Conservation (phyloP, 495 filamentous ascomycete genomes). For the Talaromyces stipitatus region DNA sequence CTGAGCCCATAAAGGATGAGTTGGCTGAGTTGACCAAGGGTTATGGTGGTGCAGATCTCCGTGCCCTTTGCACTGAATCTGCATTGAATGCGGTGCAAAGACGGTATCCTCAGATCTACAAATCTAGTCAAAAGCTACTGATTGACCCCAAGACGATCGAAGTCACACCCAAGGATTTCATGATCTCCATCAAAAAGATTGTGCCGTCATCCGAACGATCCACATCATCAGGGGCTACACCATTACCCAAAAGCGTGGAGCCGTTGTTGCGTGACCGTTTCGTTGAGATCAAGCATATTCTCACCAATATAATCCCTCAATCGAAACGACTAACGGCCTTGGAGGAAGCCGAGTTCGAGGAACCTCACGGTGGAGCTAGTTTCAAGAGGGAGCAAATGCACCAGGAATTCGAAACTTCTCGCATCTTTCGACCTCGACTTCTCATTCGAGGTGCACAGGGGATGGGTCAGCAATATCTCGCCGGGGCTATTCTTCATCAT, state of each 20-base stretch:
- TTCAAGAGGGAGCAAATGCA: conserved; percentile 80
- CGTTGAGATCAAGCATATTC: conserved; percentile 48
- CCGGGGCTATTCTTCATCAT: conserved; percentile 76
- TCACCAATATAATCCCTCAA: conserved; percentile 77
- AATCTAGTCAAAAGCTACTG: conserved; percentile 79
- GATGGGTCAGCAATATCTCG: conserved; percentile 92
- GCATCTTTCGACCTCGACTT: conserved; percentile 82
- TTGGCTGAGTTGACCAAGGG: conserved; percentile 87
- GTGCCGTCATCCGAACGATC: conserved; percentile 89
- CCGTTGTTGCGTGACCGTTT: conserved; percentile 73
- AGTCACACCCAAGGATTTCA: conserved; percentile 87
- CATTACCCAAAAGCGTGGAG: conserved; percentile 69
- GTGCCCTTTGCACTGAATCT: conserved; percentile 94
- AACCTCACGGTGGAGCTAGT: conserved; percentile 67
- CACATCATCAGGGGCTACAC: conserved; percentile 68
- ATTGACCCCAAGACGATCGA: conserved; percentile 79
- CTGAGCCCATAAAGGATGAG: conserved; percentile 68
- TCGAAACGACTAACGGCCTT: conserved; percentile 79
- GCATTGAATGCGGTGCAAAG: conserved; percentile 95
- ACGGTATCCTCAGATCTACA: conserved; percentile 93
- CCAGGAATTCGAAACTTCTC: conserved; percentile 82
- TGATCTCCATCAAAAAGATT: conserved; percentile 92
- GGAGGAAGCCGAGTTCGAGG: conserved; percentile 91
- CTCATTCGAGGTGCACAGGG: conserved; percentile 70
- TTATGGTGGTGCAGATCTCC: conserved; percentile 90